These are phyloP conservation scores for Stagonosporopsis vannaccii DNA, from an alignment of 2,329 filamentous ascomycete genomes.

Conservation along the genomic window DNA sequence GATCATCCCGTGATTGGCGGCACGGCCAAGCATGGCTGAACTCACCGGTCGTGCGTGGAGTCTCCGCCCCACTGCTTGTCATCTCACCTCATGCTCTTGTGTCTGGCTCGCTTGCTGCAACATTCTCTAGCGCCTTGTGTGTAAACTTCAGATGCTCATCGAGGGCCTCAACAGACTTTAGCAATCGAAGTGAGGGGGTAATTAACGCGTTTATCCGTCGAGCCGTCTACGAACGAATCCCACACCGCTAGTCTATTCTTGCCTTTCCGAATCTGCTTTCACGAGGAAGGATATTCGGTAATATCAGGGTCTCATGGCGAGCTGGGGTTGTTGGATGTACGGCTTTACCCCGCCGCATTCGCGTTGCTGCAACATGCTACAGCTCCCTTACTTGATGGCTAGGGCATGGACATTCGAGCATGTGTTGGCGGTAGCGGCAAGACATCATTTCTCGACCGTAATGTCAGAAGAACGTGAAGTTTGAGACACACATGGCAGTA, in stretches of 20 bases:
- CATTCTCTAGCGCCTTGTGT: conserved; percentile 44
- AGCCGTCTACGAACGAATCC: conserved; percentile 32
- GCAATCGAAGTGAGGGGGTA: conserved; percentile 32
- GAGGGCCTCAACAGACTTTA: conserved; percentile 30
- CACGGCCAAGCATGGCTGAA: conserved; percentile 13
- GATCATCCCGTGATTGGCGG: conserved; percentile 33
- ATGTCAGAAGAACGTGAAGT: conserved; percentile 10
- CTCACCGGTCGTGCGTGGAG: conserved; percentile 38
- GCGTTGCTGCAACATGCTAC: conserved; percentile 10
- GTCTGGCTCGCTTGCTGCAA: conserved; percentile 36
- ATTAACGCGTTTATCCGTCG: conserved; percentile 28
- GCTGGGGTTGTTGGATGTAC: conserved; percentile 32
- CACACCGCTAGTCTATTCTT: conserved; percentile 48
- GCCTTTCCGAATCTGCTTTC: conserved; percentile 17
- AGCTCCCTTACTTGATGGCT: conserved; percentile 15
- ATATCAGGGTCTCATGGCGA: conserved; percentile 33
- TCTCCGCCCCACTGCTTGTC: conserved; percentile 33
- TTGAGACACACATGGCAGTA: conserved; percentile 25
- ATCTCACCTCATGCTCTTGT: conserved; percentile 29
- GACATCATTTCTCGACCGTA: conserved; percentile 3
- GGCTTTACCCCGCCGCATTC: conserved; percentile 34
- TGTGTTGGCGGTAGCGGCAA: conserved; percentile 19
- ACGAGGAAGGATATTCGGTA: conserved; percentile 29
- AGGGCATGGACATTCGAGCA: neutral
- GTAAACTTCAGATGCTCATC: conserved; percentile 35